Conservation (phyloP, 768 basidiomycete species). For the Polyporus arcularius region DNA sequence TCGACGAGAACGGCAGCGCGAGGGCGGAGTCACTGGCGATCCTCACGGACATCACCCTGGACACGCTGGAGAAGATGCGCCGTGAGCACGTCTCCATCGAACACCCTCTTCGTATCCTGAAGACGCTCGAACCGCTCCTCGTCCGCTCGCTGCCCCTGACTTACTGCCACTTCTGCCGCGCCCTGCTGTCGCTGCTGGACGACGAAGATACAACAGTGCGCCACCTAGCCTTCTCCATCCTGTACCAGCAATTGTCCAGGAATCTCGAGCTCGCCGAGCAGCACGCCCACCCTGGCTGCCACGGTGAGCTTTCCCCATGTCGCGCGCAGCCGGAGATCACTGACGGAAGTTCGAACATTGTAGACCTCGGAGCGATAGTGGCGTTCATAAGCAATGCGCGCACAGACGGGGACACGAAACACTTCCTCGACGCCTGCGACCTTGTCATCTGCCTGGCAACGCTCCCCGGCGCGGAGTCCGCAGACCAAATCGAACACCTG, state of each 20-base stretch:
- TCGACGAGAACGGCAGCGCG: slow-evolving; percentile 5
- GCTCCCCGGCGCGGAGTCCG: neutral
- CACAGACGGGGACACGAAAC: neutral
- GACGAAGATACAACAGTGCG: slow-evolving; percentile 8
- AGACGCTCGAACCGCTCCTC: slow-evolving; percentile 15
- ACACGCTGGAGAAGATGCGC: slow-evolving; percentile 6
- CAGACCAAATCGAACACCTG: neutral
- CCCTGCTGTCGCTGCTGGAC: slow-evolving; percentile 6
- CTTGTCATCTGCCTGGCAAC: slow-evolving; percentile 16
- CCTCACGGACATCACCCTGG: slow-evolving; percentile 17
- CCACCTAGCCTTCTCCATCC: slow-evolving; percentile 11
- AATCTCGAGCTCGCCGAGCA: slow-evolving; percentile 9
- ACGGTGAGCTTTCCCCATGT: neutral
- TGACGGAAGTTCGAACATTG: neutral
- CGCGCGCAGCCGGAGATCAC: too few species aligned
- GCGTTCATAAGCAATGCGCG: slow-evolving; percentile 5
- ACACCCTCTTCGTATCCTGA: slow-evolving; percentile 5
- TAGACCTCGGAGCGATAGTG: slow-evolving; percentile 10
- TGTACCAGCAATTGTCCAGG: slow-evolving; percentile 15
- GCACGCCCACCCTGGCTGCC: slow-evolving; percentile 1
- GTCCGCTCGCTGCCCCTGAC: slow-evolving; percentile 5
- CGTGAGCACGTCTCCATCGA: neutral
- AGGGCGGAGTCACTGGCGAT: slow-evolving; percentile 9
- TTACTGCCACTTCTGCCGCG: slow-evolving; percentile 8
- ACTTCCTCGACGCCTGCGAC: slow-evolving; percentile 18